Base-by-base conservation (phyloP, 2,329 filamentous ascomycete species). In the Neonectria magnoliae region DNA sequence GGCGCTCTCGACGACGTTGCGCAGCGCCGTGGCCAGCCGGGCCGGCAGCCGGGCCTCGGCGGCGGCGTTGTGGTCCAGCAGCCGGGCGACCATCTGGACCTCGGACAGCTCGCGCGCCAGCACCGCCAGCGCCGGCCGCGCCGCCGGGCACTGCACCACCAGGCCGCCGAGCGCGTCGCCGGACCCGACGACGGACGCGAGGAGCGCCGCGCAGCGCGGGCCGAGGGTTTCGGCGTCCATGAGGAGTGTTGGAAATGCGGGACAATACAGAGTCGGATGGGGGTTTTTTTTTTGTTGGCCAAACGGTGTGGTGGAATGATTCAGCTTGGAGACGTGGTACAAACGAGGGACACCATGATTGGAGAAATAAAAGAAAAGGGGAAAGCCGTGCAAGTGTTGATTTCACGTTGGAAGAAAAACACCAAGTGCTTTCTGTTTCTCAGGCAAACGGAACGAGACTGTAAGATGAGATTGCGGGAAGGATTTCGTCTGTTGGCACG, bases 61-160 rank as follows among this genome's bases (percentile, higher is more conserved):
- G 5, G 68, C 56, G 44, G 68, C 68, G 57, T 75, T 72, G 57
- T 73, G 70, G 51, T 65, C 61, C 41, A 75, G 68, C 29, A 74
- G 62, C 11, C 71, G 70, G n/a, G 72, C 64, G 9, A 68, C 69
- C 64, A 74, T 68, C 63, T 71, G 71, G 4, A 75, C 55, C 59
- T 74, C 71, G 4, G 72, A 68, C 10, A 76, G 69, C 67, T 75
- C 74, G n/a, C 72, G 73, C 18, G 69, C 72, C 31, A 75, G 61
- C 20, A 60, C 45, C n/a, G 66, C 61, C 4, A 75, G 66, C 59
- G 71, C 70, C 10, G 72, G 64, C 20, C 73, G 73, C 27, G 71
- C 64, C 16, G 67, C 68, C 27, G 73, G 71, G 44, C 68, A 71
- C 11, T 66, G 60, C 41, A 71, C 66, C 27, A 75, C 65, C 22